A percentile compares a stretch with the other conserved stretches of the same genome.
Conservation (phyloP, 2,329 filamentous ascomycete species). For the Colletotrichum magnum region DNA sequence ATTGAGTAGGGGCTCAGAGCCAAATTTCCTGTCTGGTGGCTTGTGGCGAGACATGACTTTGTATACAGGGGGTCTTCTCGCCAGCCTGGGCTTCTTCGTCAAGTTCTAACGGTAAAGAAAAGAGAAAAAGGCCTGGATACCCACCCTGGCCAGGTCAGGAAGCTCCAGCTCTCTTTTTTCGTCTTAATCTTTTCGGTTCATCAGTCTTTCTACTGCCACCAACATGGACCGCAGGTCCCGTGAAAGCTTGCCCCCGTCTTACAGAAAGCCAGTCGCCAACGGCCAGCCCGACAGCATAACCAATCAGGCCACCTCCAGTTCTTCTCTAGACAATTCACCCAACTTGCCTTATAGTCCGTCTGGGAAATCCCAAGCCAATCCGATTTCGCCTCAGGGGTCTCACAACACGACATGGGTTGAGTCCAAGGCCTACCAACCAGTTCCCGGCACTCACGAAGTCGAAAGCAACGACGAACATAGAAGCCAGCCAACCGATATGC, state of each 20-base stretch:
- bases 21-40: neutral
- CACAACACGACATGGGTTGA: conserved; percentile 6
- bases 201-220: neutral
- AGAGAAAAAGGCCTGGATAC: neutral
- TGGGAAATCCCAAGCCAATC: neutral
- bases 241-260: conserved; percentile 1
- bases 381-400: neutral
- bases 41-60: neutral
- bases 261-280: conserved; percentile 6
- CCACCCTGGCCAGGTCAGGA: neutral
- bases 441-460: conserved; percentile 7
- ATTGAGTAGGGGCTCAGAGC: too few species aligned
- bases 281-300: neutral
- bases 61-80: neutral
- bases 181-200: neutral
- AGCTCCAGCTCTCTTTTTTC: neutral
- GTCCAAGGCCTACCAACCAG: conserved; percentile 5
- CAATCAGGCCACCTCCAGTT: neutral
- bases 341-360: neutral
- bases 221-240: neutral
- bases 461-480: neutral
- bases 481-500: neutral
- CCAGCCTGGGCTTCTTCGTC: too few species aligned
- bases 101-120: neutral
- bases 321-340: neutral